These are phyloP conservation scores for Penicillium daleae DNA, from an alignment of 495 filamentous ascomycete genomes.

Conservation along the genomic window DNA sequence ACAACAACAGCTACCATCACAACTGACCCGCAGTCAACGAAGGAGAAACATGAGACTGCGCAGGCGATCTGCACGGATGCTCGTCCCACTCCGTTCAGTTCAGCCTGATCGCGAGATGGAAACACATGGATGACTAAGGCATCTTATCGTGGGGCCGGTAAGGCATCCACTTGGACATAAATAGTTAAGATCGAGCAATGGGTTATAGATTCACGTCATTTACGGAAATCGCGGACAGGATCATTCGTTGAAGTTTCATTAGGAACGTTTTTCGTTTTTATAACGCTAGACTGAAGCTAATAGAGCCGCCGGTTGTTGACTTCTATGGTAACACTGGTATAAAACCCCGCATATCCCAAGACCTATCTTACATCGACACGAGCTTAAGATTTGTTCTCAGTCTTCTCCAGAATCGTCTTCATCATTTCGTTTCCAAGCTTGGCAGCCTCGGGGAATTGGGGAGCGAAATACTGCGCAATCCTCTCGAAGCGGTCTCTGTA, in stretches of 20 bases:
- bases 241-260: neutral
- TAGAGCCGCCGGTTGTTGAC: neutral
- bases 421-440: conserved; percentile 96
- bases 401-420: conserved; percentile 88
- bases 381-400: conserved; percentile 31
- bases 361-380: conserved; percentile 10
- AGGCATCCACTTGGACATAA: neutral
- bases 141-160: conserved; percentile 9
- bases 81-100: conserved; percentile 29
- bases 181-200: neutral
- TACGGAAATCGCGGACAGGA: too few species aligned
- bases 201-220: neutral
- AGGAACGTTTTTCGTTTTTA: neutral
- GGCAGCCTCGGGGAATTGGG: conserved; percentile 81
- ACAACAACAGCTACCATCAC: conserved; percentile 23
- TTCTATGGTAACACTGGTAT: conserved; percentile 6
- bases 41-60: conserved; percentile 10
- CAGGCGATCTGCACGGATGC: conserved; percentile 19
- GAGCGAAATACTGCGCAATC: conserved; percentile 89
- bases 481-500: conserved; percentile 88
- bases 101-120: conserved; percentile 23
- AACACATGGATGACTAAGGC: conserved; percentile 35
- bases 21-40: conserved; percentile 9
- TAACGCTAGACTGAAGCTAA: neutral
- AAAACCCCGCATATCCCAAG: neutral